Evolutionary conservation across 2,329 filamentous ascomycete genomes (phyloP).

Genomic region (Diplodia seriata): DNA sequence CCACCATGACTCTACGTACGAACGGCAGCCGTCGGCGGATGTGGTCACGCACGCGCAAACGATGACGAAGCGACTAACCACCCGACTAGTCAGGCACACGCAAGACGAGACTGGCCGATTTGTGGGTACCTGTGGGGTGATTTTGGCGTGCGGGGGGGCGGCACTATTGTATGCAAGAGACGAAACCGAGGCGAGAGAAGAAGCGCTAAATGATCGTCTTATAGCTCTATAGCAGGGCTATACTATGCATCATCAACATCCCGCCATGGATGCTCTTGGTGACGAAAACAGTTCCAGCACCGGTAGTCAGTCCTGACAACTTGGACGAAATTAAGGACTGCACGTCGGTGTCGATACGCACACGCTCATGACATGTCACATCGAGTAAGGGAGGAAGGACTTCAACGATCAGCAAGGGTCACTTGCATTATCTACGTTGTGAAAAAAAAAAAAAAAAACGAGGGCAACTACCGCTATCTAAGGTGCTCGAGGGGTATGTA

Average conservation of each 20-base stretch:
- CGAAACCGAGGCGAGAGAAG: no score
- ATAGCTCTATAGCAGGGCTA: neutral
- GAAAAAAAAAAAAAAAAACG: slow-evolving; percentile 8
- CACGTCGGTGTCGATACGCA: neutral
- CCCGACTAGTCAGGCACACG: neutral
- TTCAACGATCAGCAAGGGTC: slow-evolving; percentile 19
- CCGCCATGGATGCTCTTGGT: neutral
- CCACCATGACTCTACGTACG: neutral
- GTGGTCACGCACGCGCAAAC: neutral
- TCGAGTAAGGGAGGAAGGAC: neutral
- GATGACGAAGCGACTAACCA: neutral
- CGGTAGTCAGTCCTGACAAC: neutral
- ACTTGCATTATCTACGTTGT: slow-evolving; percentile 27
- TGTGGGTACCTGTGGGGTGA: slow-evolving; percentile 2
- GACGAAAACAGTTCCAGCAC: no score
- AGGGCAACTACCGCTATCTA: slow-evolving; percentile 29
- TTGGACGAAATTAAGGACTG: neutral
- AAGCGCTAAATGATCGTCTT: neutral
- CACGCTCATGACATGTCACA: neutral
- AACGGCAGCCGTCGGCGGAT: neutral
- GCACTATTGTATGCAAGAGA: neutral
- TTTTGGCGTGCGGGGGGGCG: neutral
- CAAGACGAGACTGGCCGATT: neutral
- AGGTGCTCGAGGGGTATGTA: slow-evolving; percentile 30
- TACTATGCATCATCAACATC: neutral